Conservation (phyloP, 805 yeast species). For the Suhomyces kilbournensis region DNA sequence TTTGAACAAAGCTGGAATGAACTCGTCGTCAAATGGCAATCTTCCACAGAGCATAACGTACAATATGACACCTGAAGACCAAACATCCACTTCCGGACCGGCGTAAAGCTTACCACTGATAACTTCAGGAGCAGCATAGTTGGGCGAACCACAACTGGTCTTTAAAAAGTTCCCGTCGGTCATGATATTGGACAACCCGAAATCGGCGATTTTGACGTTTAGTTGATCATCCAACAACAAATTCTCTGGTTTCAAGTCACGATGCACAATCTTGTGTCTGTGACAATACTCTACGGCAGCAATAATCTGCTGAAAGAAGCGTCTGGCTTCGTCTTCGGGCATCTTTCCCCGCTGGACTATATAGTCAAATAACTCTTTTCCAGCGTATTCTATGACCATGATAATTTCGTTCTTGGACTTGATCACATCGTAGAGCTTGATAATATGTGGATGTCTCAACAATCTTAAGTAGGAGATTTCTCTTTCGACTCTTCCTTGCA, state of each 20-base stretch:
- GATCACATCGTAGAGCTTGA: conserved; percentile 30
- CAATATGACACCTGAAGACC: conserved; percentile 29
- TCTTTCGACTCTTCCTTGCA: conserved; percentile 30
- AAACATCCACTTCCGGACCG: conserved; percentile 31
- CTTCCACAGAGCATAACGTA: conserved; percentile 31
- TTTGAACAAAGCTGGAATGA: conserved; percentile 29
- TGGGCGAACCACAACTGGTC: conserved; percentile 30
- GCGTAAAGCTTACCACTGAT: conserved; percentile 30
- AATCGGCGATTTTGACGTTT: conserved; percentile 30
- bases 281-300: conserved; percentile 33
- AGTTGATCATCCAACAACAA: conserved; percentile 28
- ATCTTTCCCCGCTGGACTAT: conserved; percentile 28
- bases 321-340: conserved; percentile 30
- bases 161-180: conserved; percentile 31
- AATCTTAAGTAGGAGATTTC: conserved; percentile 28
- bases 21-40: conserved; percentile 29
- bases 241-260: conserved; percentile 91
- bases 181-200: conserved; percentile 30
- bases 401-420: conserved; percentile 29
- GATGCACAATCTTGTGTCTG: conserved; percentile 29
- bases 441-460: conserved; percentile 31
- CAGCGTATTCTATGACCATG: conserved; percentile 31
- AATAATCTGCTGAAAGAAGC: conserved; percentile 29
- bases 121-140: conserved; percentile 32
- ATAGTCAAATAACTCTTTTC: conserved; percentile 29